These are phyloP conservation scores for Entomortierella parvispora DNA, from an alignment of 192 early-diverging fungal species.

Conservation along the genomic window DNA sequence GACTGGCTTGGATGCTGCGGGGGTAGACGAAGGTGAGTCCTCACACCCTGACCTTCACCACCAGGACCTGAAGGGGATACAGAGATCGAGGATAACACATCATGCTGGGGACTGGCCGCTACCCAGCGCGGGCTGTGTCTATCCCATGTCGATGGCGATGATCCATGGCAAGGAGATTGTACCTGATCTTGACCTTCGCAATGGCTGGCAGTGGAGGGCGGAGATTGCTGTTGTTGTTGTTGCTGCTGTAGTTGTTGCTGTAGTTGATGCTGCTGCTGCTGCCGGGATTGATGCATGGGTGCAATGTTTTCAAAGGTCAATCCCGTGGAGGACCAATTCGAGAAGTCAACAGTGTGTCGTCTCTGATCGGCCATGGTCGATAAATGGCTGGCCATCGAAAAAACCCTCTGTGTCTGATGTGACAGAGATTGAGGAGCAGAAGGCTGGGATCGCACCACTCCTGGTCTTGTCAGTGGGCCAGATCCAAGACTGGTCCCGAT, in stretches of 20 bases:
- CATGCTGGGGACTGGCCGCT: no score
- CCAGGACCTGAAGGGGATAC: no score
- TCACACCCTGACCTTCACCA: no score
- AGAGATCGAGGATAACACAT: no score
- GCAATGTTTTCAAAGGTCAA: not conserved
- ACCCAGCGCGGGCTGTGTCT: no score
- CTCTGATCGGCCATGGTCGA: conserved; percentile 8
- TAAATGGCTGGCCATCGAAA: no score
- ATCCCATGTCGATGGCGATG: no score
- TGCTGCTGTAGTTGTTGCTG: not conserved
- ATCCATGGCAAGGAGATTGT: no score
- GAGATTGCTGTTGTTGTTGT: not conserved
- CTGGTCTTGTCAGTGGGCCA: not conserved
- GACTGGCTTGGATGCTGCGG: not conserved
- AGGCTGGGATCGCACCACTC: not conserved
- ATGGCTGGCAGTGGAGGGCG: no score
- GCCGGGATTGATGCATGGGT: not conserved
- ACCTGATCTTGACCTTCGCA: no score
- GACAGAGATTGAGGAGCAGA: not conserved
- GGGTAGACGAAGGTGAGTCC: not conserved
- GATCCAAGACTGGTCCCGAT: no score
- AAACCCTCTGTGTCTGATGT: no score
- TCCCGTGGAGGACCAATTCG: not conserved
- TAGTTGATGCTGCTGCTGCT: not conserved
- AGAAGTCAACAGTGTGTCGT: conserved; percentile 28